Percentiles rank a stretch among this genome's conserved stretches.
These are phyloP conservation scores for Pseudonitzschia multiseries DNA, from an alignment of 108 stramenopile species.

Conservation along the genomic window DNA sequence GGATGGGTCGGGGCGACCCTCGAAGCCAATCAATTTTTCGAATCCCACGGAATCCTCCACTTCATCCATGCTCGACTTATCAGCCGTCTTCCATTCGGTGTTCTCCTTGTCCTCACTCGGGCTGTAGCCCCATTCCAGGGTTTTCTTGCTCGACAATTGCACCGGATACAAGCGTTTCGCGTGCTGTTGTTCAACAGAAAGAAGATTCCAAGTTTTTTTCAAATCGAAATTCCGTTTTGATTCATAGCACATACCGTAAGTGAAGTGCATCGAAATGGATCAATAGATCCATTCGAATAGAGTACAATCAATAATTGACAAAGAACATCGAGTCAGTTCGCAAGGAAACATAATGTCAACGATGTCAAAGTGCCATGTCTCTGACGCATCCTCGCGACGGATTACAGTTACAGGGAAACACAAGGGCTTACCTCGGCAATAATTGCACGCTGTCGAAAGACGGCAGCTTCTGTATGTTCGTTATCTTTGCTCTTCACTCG, in stretches of 20 bases:
- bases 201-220: too few relatives aligned
- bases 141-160: conserved; percentile 61
- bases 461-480: conserved; percentile 44
- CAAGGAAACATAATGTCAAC: neutral
- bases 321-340: neutral
- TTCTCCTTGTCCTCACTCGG: conserved; percentile 17
- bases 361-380: too few relatives aligned
- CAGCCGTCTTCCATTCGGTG: conserved; percentile 58
- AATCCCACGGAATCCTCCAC: conserved; percentile 35
- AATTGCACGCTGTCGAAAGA: conserved; percentile 67
- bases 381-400: too few relatives aligned
- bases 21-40: conserved; percentile 83
- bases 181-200: conserved; percentile 36
- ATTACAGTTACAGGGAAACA: too few relatives aligned
- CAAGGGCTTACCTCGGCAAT: conserved; percentile 65
- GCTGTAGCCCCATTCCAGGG: conserved; percentile 64
- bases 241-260: neutral
- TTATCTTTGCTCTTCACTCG: conserved; percentile 57
- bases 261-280: neutral
- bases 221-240: neutral
- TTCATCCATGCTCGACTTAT: conserved; percentile 45
- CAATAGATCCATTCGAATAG: too few relatives aligned
- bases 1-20: conserved; percentile 66
- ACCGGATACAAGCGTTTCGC: conserved; percentile 68
- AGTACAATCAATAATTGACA: neutral